phyloP scores from a whole-genome alignment of 768 basidiomycete species.

The Lepiota brunneoincarnata region DNA sequence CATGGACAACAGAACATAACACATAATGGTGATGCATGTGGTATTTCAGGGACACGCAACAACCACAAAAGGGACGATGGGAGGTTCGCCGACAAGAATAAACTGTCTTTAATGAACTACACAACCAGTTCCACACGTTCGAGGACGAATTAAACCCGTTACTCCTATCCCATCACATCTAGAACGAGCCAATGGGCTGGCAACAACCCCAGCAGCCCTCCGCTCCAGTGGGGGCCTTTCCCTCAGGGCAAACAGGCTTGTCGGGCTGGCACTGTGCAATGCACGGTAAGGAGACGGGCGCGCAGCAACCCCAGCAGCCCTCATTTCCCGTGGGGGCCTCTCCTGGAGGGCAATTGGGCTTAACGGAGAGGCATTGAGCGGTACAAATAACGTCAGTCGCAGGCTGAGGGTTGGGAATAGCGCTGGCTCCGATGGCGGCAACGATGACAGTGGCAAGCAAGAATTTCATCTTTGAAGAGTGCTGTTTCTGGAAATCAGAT shows the following conservation, averaged over 20 bases:
- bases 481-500: too few species aligned
- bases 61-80: too few species aligned
- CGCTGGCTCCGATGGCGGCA: too few species aligned
- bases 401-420: too few species aligned
- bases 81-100: not conserved
- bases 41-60: too few species aligned
- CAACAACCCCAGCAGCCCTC: not conserved
- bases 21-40: too few species aligned
- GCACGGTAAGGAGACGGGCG: not conserved
- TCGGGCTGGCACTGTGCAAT: not conserved
- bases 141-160: too few species aligned
- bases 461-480: too few species aligned
- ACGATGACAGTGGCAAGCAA: too few species aligned
- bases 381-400: too few species aligned
- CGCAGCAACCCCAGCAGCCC: not conserved
- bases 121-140: not conserved
- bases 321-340: not conserved
- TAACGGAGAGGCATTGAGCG: not conserved
- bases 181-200: not conserved
- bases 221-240: not conserved
- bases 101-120: not conserved
- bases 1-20: too few species aligned
- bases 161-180: too few species aligned
- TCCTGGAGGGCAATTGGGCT: not conserved
- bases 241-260: not conserved